These are phyloP conservation scores for Ambrosiella xylebori DNA, from an alignment of 2,329 filamentous ascomycete genomes.

Conservation along the genomic window DNA sequence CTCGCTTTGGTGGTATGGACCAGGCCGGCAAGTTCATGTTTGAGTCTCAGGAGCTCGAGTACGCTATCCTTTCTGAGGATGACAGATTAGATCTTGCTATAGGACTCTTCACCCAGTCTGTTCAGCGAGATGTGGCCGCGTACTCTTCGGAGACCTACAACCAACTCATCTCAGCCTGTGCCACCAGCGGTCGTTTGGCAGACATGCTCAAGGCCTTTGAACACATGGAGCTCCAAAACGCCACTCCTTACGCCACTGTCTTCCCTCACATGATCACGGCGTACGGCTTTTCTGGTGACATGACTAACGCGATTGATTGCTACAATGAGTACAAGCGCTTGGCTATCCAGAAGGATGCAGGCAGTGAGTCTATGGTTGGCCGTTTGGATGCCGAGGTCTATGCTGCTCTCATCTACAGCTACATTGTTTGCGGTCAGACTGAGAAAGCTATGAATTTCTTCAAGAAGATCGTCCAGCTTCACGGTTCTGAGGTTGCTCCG, in stretches of 20 bases:
- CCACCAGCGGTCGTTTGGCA: slow-evolving; percentile 58
- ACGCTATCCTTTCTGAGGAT: slow-evolving; percentile 72
- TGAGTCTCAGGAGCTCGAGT: slow-evolving; percentile 70
- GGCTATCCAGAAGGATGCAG: slow-evolving; percentile 69
- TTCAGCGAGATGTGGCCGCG: slow-evolving; percentile 39
- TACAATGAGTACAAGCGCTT: slow-evolving; percentile 89
- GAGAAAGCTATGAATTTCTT: slow-evolving; percentile 76
- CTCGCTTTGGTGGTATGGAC: slow-evolving; percentile 71
- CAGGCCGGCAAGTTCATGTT: slow-evolving; percentile 76
- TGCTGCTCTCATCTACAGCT: slow-evolving; percentile 78
- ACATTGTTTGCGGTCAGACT: slow-evolving; percentile 62
- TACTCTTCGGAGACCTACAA: slow-evolving; percentile 76
- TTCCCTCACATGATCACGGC: slow-evolving; percentile 93
- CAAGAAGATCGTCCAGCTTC: slow-evolving; percentile 53
- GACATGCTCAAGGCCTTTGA: slow-evolving; percentile 85
- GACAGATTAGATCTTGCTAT: slow-evolving; percentile 72
- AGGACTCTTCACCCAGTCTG: slow-evolving; percentile 67
- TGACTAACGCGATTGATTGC: slow-evolving; percentile 77
- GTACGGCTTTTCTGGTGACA: slow-evolving; percentile 64
- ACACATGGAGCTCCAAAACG: slow-evolving; percentile 69
- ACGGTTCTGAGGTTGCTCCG: slow-evolving; percentile 37
- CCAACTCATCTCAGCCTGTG: slow-evolving; percentile 72
- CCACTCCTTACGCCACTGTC: slow-evolving; percentile 59
- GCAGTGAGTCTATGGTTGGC: slow-evolving; percentile 47
- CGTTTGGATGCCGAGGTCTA: slow-evolving; percentile 75